Conservation (phyloP, 192 early-diverging fungal genomes). For the Coemansia sp. region DNA sequence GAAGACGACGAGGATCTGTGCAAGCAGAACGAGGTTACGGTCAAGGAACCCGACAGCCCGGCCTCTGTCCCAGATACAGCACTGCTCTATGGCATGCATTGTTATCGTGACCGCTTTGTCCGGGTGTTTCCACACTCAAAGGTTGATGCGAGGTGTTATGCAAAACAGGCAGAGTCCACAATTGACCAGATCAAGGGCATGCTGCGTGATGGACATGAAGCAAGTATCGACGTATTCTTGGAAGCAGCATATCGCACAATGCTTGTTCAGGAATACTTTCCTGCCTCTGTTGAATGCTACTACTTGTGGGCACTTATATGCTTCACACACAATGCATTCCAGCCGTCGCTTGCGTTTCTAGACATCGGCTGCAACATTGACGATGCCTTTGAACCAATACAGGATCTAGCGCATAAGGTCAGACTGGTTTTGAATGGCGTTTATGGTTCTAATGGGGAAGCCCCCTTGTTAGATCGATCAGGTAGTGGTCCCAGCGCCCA, state of each 20-base stretch:
- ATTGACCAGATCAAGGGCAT: constrained; percentile 39
- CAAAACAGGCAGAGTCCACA: constrained; percentile 25
- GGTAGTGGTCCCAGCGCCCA: constrained; percentile 42
- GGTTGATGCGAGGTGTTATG: constrained; percentile 15
- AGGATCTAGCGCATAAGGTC: constrained; percentile 39
- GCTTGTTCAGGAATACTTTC: constrained; percentile 50
- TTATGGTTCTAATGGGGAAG: constrained; percentile 28
- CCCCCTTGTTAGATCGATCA: constrained; percentile 34
- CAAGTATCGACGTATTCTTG: constrained; percentile 26
- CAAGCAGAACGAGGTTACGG: not conserved
- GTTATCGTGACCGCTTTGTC: constrained; percentile 36
- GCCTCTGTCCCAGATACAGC: not conserved
- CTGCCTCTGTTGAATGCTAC: constrained; percentile 51
- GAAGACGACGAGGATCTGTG: not conserved
- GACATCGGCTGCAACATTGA: constrained; percentile 37
- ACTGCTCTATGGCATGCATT: constrained; percentile 25
- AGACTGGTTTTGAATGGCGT: constrained; percentile 27
- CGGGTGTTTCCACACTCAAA: constrained; percentile 37
- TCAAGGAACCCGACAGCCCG: not conserved
- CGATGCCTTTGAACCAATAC: constrained; percentile 30
- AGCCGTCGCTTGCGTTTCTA: constrained; percentile 33
- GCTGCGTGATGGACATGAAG: constrained; percentile 41
- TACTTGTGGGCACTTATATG: constrained; percentile 55
- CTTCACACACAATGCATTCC: constrained; percentile 47
- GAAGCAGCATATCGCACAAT: constrained; percentile 44